A percentile compares a stretch with the other conserved stretches of the same genome.
Evolutionary conservation across 352 stramenopile species (phyloP).

Genomic region (Phytopythium oedochilum): DNA sequence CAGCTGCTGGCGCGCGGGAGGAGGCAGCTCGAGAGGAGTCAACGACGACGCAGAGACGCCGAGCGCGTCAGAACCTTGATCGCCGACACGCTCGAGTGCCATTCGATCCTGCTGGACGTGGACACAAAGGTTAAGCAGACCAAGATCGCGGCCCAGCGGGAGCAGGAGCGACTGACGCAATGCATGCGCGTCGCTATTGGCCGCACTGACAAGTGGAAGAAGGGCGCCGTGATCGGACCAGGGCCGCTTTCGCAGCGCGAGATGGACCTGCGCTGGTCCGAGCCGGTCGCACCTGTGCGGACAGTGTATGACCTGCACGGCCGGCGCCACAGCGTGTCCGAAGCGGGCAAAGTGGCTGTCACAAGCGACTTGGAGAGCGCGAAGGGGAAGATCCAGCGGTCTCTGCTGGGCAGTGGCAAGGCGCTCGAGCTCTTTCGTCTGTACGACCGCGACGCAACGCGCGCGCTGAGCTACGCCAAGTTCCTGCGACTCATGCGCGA

Average conservation of each 20-base stretch:
- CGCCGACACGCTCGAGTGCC: conserved; percentile 53
- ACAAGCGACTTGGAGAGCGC: conserved; percentile 35
- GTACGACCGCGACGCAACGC: conserved; percentile 45
- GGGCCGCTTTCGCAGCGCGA: conserved; percentile 44
- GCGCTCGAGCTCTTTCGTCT: conserved; percentile 33
- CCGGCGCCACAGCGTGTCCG: conserved; percentile 24
- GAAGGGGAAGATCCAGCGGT: conserved; percentile 51
- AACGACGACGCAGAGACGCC: conserved; percentile 34
- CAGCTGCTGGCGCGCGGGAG: conserved; percentile 26
- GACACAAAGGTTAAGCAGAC: conserved; percentile 38
- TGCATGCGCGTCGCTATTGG: conserved; percentile 25
- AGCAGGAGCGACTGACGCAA: conserved; percentile 37
- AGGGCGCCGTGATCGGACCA: conserved; percentile 28
- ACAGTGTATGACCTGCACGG: conserved; percentile 69
- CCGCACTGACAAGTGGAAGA: conserved; percentile 21
- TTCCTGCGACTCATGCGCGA: conserved; percentile 32
- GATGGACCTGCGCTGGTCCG: conserved; percentile 18
- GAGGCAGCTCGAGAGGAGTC: conserved; percentile 8
- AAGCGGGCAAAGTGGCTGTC: conserved; percentile 19
- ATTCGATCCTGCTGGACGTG: conserved; percentile 29
- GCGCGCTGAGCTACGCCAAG: conserved; percentile 39
- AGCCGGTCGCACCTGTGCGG: neutral
- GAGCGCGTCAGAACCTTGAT: conserved; percentile 41
- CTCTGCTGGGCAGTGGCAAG: conserved; percentile 16
- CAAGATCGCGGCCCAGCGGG: conserved; percentile 29